Percentiles rank a stretch among this genome's conserved stretches.
Conservation (phyloP, 2,329 filamentous ascomycete species). For the Epichloe gansuensis region DNA sequence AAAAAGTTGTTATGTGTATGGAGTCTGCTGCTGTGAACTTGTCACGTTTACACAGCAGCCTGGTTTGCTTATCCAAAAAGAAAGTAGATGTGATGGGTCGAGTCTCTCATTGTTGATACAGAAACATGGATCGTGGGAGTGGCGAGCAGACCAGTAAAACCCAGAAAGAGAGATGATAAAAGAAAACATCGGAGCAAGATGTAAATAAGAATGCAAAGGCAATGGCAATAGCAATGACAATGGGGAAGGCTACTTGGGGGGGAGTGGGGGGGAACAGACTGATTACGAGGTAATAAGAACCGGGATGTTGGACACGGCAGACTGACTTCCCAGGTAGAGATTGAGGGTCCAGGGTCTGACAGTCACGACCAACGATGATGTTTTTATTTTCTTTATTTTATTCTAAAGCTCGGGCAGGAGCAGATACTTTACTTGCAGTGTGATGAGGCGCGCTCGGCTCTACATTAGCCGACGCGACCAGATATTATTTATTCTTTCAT, state of each 20-base stretch:
- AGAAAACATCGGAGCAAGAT: not conserved
- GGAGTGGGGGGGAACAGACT: not conserved
- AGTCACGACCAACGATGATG: not conserved
- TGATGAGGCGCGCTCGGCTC: not conserved
- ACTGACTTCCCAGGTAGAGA: not conserved
- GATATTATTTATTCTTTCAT: not conserved
- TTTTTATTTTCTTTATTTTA: not conserved
- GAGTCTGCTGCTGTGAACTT: not conserved
- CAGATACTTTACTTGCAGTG: not conserved
- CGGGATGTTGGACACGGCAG: not conserved
- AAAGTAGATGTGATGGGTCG: not conserved
- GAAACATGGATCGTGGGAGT: not conserved
- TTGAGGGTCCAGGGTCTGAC: not conserved
- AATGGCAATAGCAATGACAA: not conserved
- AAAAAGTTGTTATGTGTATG: not conserved
- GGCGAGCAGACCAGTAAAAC: not conserved
- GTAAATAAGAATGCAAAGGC: not conserved
- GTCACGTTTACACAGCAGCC: not conserved
- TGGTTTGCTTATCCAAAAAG: slow-evolving; percentile 1
- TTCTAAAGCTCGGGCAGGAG: not conserved
- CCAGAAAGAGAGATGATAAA: not conserved
- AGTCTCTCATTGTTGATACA: not conserved
- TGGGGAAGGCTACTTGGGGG: not conserved
- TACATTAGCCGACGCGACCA: not conserved
- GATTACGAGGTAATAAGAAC: not conserved